Percentiles rank a stretch among this genome's conserved stretches.
phyloP scores from a whole-genome alignment of 2,329 filamentous ascomycete species.

The Rhinocladiella similis region DNA sequence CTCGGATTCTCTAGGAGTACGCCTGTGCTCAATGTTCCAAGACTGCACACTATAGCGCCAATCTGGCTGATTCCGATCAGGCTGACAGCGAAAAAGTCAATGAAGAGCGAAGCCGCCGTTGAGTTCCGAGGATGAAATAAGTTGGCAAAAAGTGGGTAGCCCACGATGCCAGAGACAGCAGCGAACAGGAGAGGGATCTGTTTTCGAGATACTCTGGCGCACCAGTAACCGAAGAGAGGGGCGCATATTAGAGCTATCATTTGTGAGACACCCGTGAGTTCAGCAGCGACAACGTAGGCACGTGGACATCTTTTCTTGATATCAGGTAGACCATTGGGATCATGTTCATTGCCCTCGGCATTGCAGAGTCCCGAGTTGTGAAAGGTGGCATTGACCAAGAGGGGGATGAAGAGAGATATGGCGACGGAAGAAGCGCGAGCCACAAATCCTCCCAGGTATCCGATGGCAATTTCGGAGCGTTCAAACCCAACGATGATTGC shows the following conservation, averaged over 20 bases:
- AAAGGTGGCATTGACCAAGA: conserved; percentile 91
- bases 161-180: conserved; percentile 71
- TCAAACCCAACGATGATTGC: conserved; percentile 70
- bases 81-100: conserved; percentile 67
- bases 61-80: conserved; percentile 60
- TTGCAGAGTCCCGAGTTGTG: conserved; percentile 77
- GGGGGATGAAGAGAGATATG: conserved; percentile 90
- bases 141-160: conserved; percentile 75
- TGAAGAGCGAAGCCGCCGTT: conserved; percentile 28
- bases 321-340: conserved; percentile 47
- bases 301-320: conserved; percentile 81
- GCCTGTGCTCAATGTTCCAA: conserved; percentile 82
- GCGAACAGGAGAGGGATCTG: conserved; percentile 75
- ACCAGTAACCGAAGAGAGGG: conserved; percentile 82
- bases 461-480: conserved; percentile 77
- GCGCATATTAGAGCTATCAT: conserved; percentile 81
- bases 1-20: conserved; percentile 57
- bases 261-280: conserved; percentile 86
- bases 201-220: conserved; percentile 64
- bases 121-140: conserved; percentile 74
- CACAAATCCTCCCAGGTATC: conserved; percentile 92
- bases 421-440: conserved; percentile 91
- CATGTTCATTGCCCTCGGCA: conserved; percentile 38
- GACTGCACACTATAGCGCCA: conserved; percentile 90
- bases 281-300: conserved; percentile 84